phyloP scores from a whole-genome alignment of 495 filamentous ascomycete species.

The Xylaria flabelliformis region DNA sequence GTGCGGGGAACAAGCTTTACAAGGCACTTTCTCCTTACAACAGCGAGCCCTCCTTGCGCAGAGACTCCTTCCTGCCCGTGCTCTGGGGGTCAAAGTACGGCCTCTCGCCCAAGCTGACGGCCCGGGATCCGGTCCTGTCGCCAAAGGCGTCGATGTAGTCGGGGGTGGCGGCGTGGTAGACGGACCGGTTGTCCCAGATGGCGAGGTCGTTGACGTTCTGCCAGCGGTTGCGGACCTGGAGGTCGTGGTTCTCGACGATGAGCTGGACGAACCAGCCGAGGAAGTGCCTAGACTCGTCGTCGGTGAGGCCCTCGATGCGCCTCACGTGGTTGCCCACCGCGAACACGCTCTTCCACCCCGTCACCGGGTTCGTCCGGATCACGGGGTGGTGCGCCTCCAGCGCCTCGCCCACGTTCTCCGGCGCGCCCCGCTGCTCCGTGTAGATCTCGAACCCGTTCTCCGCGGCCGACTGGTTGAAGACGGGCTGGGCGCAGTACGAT shows the following conservation, averaged over 20 bases:
- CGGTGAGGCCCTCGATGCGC: conserved; percentile 69
- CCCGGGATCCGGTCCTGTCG: conserved; percentile 65
- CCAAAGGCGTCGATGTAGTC: conserved; percentile 67
- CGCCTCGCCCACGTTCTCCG: conserved; percentile 69
- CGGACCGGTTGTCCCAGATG: conserved; percentile 81
- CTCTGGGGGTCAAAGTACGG: conserved; percentile 72
- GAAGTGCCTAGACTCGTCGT: conserved; percentile 68
- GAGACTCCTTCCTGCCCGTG: conserved; percentile 62
- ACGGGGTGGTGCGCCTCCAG: conserved; percentile 73
- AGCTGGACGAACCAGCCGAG: conserved; percentile 68
- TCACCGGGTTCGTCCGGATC: conserved; percentile 82
- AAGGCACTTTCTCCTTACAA: not conserved
- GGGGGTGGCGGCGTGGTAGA: conserved; percentile 73
- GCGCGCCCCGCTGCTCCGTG: conserved; percentile 63
- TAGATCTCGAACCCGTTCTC: conserved; percentile 64
- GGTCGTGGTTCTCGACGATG: conserved; percentile 78
- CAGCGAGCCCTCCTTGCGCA: conserved; percentile 43
- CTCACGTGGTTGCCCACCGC: conserved; percentile 67
- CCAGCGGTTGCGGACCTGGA: conserved; percentile 77
- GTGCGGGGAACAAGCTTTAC: not conserved
- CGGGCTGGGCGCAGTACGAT: conserved; percentile 67
- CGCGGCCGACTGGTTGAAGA: conserved; percentile 63
- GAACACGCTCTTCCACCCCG: conserved; percentile 78
- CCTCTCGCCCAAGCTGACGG: conserved; percentile 70
- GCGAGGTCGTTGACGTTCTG: conserved; percentile 66